These are phyloP conservation scores for Xerocomus amazonicus DNA, from an alignment of 1,284 basidiomycete genomes.

Conservation along the genomic window DNA sequence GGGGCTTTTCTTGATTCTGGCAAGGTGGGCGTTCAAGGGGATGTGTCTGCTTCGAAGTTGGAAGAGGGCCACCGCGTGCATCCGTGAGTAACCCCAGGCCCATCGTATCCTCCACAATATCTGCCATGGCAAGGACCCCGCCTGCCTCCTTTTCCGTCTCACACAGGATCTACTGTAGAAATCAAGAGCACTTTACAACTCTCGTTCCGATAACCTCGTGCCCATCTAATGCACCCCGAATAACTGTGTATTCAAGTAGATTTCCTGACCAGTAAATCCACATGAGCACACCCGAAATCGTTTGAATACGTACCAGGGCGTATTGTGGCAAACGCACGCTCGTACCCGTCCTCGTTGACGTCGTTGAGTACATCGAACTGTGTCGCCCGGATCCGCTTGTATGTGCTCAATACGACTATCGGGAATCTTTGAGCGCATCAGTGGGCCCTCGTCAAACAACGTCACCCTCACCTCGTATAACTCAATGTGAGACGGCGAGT, in stretches of 20 bases:
- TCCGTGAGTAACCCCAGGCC: conserved; percentile 51
- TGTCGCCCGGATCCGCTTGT: conserved; percentile 58
- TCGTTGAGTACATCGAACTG: conserved; percentile 47
- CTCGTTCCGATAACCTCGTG: conserved; percentile 59
- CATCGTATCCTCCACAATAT: background rate
- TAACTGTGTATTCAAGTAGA: conserved; percentile 42
- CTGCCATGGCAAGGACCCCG: background rate
- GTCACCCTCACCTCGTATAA: conserved; percentile 47
- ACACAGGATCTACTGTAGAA: conserved; percentile 54
- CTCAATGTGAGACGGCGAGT: conserved; percentile 47
- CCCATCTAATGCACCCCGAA: conserved; percentile 74
- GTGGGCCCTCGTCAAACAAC: background rate
- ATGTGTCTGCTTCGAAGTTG: too few species aligned
- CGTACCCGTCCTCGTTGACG: conserved; percentile 54
- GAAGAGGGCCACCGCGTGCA: too few species aligned
- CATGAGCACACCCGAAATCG: background rate
- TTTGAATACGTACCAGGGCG: conserved; percentile 42
- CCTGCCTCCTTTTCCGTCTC: conserved; percentile 26
- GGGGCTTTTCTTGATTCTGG: too few species aligned
- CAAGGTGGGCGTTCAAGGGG: too few species aligned
- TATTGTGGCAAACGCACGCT: conserved; percentile 53
- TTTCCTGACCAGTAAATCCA: background rate
- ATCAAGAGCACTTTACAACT: conserved; percentile 62
- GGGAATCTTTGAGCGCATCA: conserved; percentile 40
- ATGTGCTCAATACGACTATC: conserved; percentile 60